Evolutionary conservation across 2,329 filamentous ascomycete species (phyloP), one percentile per base, ranked within the genome.

Genomic region (Fusarium tjaetaba): DNA sequence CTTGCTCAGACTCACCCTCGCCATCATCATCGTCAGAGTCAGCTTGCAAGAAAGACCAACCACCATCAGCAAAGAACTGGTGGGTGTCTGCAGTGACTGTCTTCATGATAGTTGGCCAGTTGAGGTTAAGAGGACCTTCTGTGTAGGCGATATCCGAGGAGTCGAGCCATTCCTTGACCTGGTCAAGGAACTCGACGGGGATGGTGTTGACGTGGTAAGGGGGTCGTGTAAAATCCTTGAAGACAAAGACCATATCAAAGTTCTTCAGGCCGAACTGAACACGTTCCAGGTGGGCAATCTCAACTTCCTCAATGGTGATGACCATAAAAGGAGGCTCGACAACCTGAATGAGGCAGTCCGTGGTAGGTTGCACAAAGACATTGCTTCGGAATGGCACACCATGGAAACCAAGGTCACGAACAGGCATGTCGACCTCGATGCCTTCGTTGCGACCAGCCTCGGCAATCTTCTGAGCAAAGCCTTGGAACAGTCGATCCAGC

Each of bases 51-150:
- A 99, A 98, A 4, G 91, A 93, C 96, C 96, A 99, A 51, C 96
- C 96, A 38, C 97, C 96, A 73, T 98, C 96, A 8, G 88, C 90
- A 83, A 98, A 99, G 90, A 99, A 99, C 77, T 93, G 90, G 81
- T 99, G 96, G 5, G 96, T 94, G 80, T 99, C 95, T 41, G 93
- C 92, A 26, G 93, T 96, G 32, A 99, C 95, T 0, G 96, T 99
- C 88, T 99, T 99, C 95, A 99, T 99, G 80, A 99, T 99, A 22
- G 95, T 97, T 16, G 94, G 93, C 96, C 96, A 99, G 87, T 98
- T 98, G 65, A 99, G 88, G 85, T 99, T 99, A 76, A 99, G 90
- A 3, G 96, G 96, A 65, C 96, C 96, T 83, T 99, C 97, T 18
- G 91, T 93, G 86, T 92, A 98, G 24, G 96, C 92, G 79, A 99